Base-by-base conservation (phyloP, 345 rosid species). In the Anastatica hierochuntica region DNA sequence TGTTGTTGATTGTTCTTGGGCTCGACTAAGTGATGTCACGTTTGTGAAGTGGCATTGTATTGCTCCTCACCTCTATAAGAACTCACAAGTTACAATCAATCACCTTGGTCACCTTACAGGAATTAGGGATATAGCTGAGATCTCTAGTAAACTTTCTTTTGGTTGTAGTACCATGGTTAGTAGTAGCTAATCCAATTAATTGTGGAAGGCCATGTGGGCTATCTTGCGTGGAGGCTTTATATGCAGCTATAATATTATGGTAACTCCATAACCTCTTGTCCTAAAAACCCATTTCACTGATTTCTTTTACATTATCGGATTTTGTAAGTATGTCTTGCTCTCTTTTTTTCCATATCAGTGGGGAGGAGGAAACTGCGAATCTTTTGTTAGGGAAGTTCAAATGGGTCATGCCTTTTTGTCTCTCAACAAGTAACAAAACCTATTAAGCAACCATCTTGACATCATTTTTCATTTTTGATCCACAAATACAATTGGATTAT, bases 1-100 rank as follows among this genome's bases (percentile, higher is more conserved):
- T 34, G 99, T 92, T 19, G 97, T 92, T 49, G 98, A 92, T 75
- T 92, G 99, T 67, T 92, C 99, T 17, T 92, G 97, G 98, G 90
- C 95, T 14, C 90, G 99, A 43, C 60, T 92, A 63, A 81, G 52
- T 33, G 99, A 92, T 79, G 97, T 92, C 30, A 97, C 97, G 5
- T 92, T 92, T 47, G 79, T 68, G 67, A 92, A 92, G 76, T 70
- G 88, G 65, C 94, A 88, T 13, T 88, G 97, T 68, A 61, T 80
- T 62, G 81, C 94, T 50, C 95, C 99, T 69, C 94, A 95, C 49
- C 76, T 92, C 36, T 72, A 96, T 92, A 81, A 46, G 95, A 67
- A 66, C 54, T 59, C n/a, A n/a, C n/a, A n/a, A n/a, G n/a, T n/a
- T 56, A 18, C 49, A 8, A 12, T 77, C 30, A 34, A 21, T 21